Evolutionary conservation across 805 yeast genomes (phyloP), one percentile per base, ranked within the genome.

Genomic region (Wickerhamiella vanderwaltii): DNA sequence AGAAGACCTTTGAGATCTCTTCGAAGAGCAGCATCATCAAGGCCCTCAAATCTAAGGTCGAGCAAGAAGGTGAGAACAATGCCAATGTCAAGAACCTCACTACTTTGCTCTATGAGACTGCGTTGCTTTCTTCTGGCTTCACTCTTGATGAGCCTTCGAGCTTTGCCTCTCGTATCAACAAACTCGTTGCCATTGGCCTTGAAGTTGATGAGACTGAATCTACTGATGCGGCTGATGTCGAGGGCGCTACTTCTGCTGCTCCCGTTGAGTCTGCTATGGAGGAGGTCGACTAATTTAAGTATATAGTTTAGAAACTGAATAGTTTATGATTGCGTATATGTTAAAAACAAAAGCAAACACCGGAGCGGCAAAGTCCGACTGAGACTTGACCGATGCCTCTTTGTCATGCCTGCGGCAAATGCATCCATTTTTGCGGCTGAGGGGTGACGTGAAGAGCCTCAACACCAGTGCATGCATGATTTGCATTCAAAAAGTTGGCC

Each of bases 1-100:
- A 91, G 86, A 91, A 91, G 80, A 91, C 91, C 62, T 85, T 91
- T 60, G 99, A 91, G 76, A 86, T 91, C 56, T 88, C 97, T 59
- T 96, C 99, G 71, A 80, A 75, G 67, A 87, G 96, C 52, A 68
- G 94, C 51, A 91, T 91, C 65, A 88, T 91, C 67, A 79, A 72
- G 72, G 98, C 91, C 70, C 80, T 91, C 69, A 87, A 79, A 75
- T 73, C 80, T 66, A 91, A 88, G 79, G 96, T 91, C 60, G 97
- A 86, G 58, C 79, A 82, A 53, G 94, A 85, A 59, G 97, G 97
- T 68, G 87, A 94, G 52, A 93, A 85, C 69, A 97, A 93, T 73
- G 83, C 94, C 73, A 87, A 95, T 50, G 97, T 91, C 60, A 85
- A 85, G 77, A 95, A 91, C 69, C 76, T 91, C 68, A 91, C 99